Evolutionary conservation across 2,329 filamentous ascomycete species (phyloP).

Genomic region (Akanthomyces muscarius): DNA sequence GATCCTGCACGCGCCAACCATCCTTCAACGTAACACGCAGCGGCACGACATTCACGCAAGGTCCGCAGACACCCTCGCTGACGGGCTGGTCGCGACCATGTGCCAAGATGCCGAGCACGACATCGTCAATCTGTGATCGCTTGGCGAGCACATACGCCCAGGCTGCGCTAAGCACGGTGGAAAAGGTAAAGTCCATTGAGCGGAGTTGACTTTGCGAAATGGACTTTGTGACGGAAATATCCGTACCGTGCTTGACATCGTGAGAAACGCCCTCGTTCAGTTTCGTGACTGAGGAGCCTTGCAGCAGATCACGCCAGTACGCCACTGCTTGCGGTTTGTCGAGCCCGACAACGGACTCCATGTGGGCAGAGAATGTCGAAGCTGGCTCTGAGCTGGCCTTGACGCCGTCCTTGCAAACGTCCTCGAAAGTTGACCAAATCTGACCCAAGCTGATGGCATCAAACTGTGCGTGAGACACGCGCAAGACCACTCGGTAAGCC

Average conservation of each 20-base stretch:
- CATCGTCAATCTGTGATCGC: conserved; percentile 1
- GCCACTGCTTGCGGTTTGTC: conserved; percentile 23
- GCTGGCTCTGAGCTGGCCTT: conserved; percentile 24
- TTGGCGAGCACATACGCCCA: conserved; percentile 12
- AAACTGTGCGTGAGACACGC: conserved; percentile 39
- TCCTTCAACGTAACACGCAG: conserved; percentile 50
- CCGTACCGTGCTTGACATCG: neutral
- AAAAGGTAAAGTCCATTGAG: neutral
- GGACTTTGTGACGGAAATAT: neutral
- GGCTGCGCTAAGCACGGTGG: conserved; percentile 2
- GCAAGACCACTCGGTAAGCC: neutral
- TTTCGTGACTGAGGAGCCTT: conserved; percentile 20
- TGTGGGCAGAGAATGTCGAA: conserved; percentile 35
- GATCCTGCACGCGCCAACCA: conserved; percentile 43
- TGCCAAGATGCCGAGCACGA: conserved; percentile 10
- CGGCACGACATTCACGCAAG: conserved; percentile 59
- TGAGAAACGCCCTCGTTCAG: neutral
- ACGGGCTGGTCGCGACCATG: neutral
- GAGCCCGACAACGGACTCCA: conserved; percentile 36
- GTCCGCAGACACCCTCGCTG: conserved; percentile 44
- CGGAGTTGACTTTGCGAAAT: neutral
- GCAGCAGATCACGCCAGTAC: conserved; percentile 39
- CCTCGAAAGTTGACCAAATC: conserved; percentile 10
- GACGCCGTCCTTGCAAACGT: conserved; percentile 14
- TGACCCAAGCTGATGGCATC: conserved; percentile 47